Evolutionary conservation across 176 grass and related monocot species (phyloP).

Genomic region (Stipa capillata): DNA sequence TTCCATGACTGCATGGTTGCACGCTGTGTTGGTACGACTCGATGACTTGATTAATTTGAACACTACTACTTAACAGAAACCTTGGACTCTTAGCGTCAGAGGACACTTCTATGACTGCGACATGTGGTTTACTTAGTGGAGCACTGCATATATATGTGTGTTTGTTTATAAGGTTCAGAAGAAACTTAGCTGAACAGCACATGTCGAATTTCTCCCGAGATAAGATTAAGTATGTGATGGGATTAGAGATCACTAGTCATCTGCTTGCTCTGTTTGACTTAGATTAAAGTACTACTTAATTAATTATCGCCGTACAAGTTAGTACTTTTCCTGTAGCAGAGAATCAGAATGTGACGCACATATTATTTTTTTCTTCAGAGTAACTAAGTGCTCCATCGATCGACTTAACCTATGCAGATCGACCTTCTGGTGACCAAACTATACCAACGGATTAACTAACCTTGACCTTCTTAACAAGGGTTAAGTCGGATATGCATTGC

Average conservation of each 20-base stretch:
- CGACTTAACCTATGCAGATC: not conserved
- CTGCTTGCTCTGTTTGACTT: not conserved
- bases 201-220: not conserved
- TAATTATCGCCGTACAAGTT: not conserved
- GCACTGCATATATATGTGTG: not conserved
- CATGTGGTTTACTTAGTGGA: not conserved
- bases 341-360: not conserved
- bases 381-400: not conserved
- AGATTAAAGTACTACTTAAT: not conserved
- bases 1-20: not conserved
- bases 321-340: not conserved
- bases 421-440: not conserved
- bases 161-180: not conserved
- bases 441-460: not conserved
- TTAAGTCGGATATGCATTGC: not conserved
- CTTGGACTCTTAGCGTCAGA: not conserved
- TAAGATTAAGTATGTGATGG: not conserved
- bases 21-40: not conserved
- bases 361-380: not conserved
- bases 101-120: not conserved
- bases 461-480: not conserved
- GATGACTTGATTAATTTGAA: not conserved
- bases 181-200: not conserved
- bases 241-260: not conserved
- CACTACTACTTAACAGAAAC: not conserved